Evolutionary conservation across 495 filamentous ascomycete genomes (phyloP), one percentile per base, ranked within the genome.

Genomic region (Penicillium lividum): DNA sequence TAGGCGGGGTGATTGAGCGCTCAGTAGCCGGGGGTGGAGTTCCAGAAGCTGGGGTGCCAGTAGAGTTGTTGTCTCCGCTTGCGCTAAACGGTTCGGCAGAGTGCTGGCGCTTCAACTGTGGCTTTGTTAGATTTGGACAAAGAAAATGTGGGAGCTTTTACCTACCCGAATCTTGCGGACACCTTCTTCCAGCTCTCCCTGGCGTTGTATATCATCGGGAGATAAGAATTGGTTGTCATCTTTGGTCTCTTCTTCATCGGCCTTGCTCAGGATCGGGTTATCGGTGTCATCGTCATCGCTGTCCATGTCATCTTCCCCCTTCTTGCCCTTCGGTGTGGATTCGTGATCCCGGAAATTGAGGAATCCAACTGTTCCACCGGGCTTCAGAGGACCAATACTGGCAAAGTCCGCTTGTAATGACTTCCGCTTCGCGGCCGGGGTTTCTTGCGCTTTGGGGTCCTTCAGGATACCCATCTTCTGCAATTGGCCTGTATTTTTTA

Each of bases 41-140:
- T 13, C 69, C 69, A 45, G 77, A 72, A 16, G 75, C 77, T 43
- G 70, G 77, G n/a, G 75, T 82, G 55, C 73, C 80, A 54, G 73
- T 60, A 53, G 74, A 65, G 28, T 71, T 61, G 30, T 70, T 61
- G 57, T 70, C 66, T 65, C 73, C 65, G 64, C 77, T 73, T n/a
- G 75, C 73, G 42, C 79, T 80, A 18, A 88, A 73, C 2, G 86
- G 89, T 28, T 95, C 93, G 33, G 85, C 86, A 0, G 94, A 97
- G 74, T 97, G 94, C 61, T 92, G 89, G 57, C 95, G 90, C 83
- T 98, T 98, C 36, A 98, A 84, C 93, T 98, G 68, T 60, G 6
- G 36, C 18, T 27, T 50, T 28, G 38, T 69, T 54, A 71, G 45
- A 59, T 34, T 10, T 29, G 36, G 44, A 16, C n/a, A 31, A 18